phyloP scores from a whole-genome alignment of 805 yeast genomes.

The Clavispora vitiphila region DNA sequence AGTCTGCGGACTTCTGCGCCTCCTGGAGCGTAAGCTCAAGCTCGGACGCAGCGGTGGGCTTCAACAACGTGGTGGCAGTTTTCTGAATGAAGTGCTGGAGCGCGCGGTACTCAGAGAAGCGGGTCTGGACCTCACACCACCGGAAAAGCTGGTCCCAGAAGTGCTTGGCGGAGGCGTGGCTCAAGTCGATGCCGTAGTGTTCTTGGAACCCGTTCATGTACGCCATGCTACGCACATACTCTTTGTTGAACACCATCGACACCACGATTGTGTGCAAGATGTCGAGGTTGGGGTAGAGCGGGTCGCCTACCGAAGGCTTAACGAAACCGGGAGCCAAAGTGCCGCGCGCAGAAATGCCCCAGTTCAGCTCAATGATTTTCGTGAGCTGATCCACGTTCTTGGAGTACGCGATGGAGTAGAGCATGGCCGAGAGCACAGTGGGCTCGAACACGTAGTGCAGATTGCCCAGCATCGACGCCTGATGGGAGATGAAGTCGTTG shows the following conservation, averaged over 20 bases:
- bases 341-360: slow-evolving; percentile 29
- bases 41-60: slow-evolving; percentile 5
- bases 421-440: slow-evolving; percentile 22
- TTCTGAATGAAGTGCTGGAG: slow-evolving; percentile 23
- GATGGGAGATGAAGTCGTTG: slow-evolving; percentile 18
- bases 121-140: slow-evolving; percentile 35
- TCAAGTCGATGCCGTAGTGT: slow-evolving; percentile 20
- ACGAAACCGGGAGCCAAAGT: slow-evolving; percentile 6
- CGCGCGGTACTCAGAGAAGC: slow-evolving; percentile 23
- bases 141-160: slow-evolving; percentile 36
- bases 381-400: slow-evolving; percentile 17
- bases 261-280: slow-evolving; percentile 27
- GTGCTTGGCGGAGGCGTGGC: slow-evolving; percentile 11
- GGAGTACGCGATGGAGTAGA: slow-evolving; percentile 31
- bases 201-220: slow-evolving; percentile 34
- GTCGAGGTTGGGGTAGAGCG: slow-evolving; percentile 20
- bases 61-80: slow-evolving; percentile 9
- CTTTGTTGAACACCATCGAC: slow-evolving; percentile 27
- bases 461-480: slow-evolving; percentile 6
- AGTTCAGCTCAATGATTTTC: slow-evolving; percentile 22
- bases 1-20: slow-evolving; percentile 28
- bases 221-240: slow-evolving; percentile 28
- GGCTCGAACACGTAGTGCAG: slow-evolving; percentile 12
- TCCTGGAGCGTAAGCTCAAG: slow-evolving; percentile 16
- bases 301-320: slow-evolving; percentile 9